phyloP scores from a whole-genome alignment of 2,329 filamentous ascomycete species.

The Aspergillus ibericus region DNA sequence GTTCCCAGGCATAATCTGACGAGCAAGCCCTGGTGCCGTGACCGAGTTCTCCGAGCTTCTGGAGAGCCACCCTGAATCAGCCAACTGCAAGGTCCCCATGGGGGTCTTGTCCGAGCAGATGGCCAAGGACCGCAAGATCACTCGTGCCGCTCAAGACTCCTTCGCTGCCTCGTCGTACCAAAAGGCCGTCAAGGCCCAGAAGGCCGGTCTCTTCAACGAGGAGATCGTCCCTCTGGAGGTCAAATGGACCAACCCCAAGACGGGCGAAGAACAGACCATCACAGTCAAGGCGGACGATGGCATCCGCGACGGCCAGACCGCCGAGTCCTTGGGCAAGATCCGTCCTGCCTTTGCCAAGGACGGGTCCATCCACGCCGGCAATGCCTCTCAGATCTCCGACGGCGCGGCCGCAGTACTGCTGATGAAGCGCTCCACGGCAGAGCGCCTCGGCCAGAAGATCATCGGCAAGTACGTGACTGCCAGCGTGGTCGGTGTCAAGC shows the following conservation, averaged over 20 bases:
- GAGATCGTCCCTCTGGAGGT: constrained; percentile 87
- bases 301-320: constrained; percentile 78
- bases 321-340: constrained; percentile 87
- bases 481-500: constrained; percentile 82
- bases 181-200: constrained; percentile 83
- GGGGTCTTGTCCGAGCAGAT: constrained; percentile 90
- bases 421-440: constrained; percentile 90
- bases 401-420: constrained; percentile 92
- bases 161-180: constrained; percentile 93
- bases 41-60: constrained; percentile 90
- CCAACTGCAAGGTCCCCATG: constrained; percentile 98
- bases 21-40: constrained; percentile 70
- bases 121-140: constrained; percentile 79
- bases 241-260: constrained; percentile 87
- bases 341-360: constrained; percentile 86
- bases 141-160: constrained; percentile 75
- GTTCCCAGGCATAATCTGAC: neutral
- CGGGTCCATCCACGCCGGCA: constrained; percentile 92
- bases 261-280: constrained; percentile 78
- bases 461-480: constrained; percentile 89
- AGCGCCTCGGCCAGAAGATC: constrained; percentile 82
- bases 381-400: constrained; percentile 93
- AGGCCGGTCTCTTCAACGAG: constrained; percentile 84
- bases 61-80: constrained; percentile 75
- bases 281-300: constrained; percentile 86